Conservation (phyloP, 2,329 filamentous ascomycete genomes). For the Pseudocercospora eumusae region DNA sequence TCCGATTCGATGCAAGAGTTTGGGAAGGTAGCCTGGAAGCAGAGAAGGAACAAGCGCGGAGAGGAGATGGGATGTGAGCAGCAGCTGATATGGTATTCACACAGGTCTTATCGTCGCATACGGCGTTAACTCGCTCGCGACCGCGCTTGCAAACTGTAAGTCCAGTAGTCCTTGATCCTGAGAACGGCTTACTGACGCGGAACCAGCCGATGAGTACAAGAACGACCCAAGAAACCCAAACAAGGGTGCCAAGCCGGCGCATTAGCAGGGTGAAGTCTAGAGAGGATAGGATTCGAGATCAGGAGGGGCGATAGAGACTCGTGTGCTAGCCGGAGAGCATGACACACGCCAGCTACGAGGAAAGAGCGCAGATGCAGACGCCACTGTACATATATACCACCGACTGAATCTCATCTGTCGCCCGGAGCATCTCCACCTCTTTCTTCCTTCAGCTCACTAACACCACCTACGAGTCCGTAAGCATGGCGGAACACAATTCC, state of each 20-base stretch:
- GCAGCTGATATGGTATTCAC: constrained; percentile 3
- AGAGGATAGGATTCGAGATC: background rate
- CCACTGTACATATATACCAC: constrained; percentile 14
- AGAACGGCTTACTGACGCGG: constrained; percentile 9
- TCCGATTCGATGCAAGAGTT: background rate
- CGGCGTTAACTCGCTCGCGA: constrained; percentile 83
- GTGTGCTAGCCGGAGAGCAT: background rate
- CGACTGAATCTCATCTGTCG: constrained; percentile 11
- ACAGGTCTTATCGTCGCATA: constrained; percentile 83
- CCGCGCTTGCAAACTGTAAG: constrained; percentile 76
- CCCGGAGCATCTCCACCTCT: background rate
- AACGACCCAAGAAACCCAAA: constrained; percentile 88
- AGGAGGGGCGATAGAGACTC: constrained; percentile 10
- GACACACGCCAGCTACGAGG: background rate
- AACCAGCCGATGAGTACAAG: constrained; percentile 85
- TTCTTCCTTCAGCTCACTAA: background rate
- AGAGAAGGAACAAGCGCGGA: background rate
- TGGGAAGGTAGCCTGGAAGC: background rate
- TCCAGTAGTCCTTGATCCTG: constrained; percentile 30
- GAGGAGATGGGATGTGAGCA: constrained; percentile 6
- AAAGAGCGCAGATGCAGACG: constrained; percentile 6
- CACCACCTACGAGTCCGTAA: background rate
- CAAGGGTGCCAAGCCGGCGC: constrained; percentile 44
- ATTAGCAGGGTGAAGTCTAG: constrained; percentile 27
- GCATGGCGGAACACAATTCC: background rate